Base-by-base conservation (phyloP, 768 basidiomycete genomes). In the Termitomyces sp. region DNA sequence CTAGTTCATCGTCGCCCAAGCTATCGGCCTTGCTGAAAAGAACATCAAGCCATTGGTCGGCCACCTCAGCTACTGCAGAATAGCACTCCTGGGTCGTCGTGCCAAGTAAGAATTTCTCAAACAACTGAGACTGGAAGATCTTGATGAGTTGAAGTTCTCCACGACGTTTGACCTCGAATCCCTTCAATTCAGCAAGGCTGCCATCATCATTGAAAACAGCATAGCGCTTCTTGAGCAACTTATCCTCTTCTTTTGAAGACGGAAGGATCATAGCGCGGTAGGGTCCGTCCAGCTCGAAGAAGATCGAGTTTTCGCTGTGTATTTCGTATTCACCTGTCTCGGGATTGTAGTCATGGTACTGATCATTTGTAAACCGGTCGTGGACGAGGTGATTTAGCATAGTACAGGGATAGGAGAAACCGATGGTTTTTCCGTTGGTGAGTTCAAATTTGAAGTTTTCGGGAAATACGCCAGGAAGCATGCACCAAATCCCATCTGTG, bases 401-500 rank as follows among this genome's bases (percentile, higher is more conserved):
- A 6, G 95, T 98, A 73, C 97, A 98, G 0, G 97, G 97, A 69
- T 98, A 99, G 20, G 95, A 98, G 66, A 99, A 87, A 7, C 80
- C 77, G 63, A 98, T 86, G 7, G 87, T 76, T 77, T 98, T 98
- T 59, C 97, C 96, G 65, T 82, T 88, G 47, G 78, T 77, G 59
- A 98, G 81, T 69, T 95, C 87, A 81, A 98, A 98, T 71, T 87
- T 88, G 86, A 98, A 98, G 73, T 97, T 93, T 74, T 98, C 97
- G 2, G 97, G 97, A 73, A 99, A 99, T 13, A 94, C 85, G 3
- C 93, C 94, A 4, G 97, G 97, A 24, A 98, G 86, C 97, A 99
- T 99, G 74, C 97, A 99, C 97, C 97, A 98, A 63, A 99, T 99
- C 63, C 97, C 96, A 73, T 99, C 97, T 15, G 97, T 99, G 71